phyloP scores from a whole-genome alignment of 1,284 basidiomycete genomes.

The Sutorius eximius region DNA sequence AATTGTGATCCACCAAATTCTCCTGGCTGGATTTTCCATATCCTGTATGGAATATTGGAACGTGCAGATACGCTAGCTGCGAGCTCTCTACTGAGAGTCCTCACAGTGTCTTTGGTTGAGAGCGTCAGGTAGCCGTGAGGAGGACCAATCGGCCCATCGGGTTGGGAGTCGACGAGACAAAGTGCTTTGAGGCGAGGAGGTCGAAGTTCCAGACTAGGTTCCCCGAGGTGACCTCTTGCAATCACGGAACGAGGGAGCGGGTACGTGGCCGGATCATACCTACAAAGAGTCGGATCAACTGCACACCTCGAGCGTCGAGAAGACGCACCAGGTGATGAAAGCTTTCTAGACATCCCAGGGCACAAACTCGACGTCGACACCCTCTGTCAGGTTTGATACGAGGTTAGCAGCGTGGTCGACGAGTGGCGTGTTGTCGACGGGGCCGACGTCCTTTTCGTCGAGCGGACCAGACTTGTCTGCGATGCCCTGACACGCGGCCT shows the following conservation, averaged over 20 bases:
- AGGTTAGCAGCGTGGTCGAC: conserved; percentile 56
- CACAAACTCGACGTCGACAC: conserved; percentile 77
- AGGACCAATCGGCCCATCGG: conserved; percentile 24
- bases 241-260: conserved; percentile 70
- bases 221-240: conserved; percentile 51
- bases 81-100: conserved; percentile 42
- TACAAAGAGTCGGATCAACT: conserved; percentile 30
- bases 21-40: conserved; percentile 56
- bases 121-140: conserved; percentile 42
- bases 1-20: conserved; percentile 42
- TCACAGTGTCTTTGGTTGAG: conserved; percentile 52
- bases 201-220: conserved; percentile 72
- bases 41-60: conserved; percentile 44
- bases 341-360: conserved; percentile 72
- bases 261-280: conserved; percentile 66
- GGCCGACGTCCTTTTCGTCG: conserved; percentile 62
- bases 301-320: neutral
- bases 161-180: conserved; percentile 38
- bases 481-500: conserved; percentile 64
- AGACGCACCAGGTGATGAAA: conserved; percentile 64
- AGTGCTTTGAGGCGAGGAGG: conserved; percentile 72
- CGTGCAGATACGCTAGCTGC: conserved; percentile 37
- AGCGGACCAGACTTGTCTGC: conserved; percentile 65
- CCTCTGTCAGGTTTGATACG: conserved; percentile 53
- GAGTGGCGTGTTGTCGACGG: conserved; percentile 72